These are phyloP conservation scores for Phyllostachys edulis DNA, from an alignment of 176 grass and related monocot genomes.

Conservation along the genomic window DNA sequence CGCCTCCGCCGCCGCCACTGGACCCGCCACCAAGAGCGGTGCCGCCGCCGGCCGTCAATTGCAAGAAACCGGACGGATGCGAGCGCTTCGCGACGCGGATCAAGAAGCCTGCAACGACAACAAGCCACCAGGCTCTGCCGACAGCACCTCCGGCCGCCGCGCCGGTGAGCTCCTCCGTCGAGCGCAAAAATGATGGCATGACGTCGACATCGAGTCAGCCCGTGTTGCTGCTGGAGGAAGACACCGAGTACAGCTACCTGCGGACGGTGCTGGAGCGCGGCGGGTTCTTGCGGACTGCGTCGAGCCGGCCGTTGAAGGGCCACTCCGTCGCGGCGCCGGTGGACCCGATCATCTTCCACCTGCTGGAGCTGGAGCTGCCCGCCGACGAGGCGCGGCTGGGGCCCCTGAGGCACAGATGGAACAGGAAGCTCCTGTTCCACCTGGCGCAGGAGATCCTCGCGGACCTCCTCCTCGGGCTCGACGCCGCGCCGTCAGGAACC, in stretches of 20 bases:
- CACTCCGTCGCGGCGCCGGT: constrained; percentile 27
- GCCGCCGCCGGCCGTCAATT: constrained; percentile 27
- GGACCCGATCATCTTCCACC: constrained; percentile 83
- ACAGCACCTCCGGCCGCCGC: neutral
- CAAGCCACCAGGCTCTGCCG: neutral
- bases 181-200: neutral
- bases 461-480: neutral
- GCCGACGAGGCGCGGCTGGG: constrained; percentile 18
- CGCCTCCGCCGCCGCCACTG: no score
- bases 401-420: constrained; percentile 59
- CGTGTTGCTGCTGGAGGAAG: constrained; percentile 30
- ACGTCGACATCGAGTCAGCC: neutral
- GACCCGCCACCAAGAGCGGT: neutral
- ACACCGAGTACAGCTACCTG: constrained; percentile 68
- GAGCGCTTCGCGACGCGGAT: constrained; percentile 81
- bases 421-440: constrained; percentile 88
- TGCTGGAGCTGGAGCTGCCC: constrained; percentile 67
- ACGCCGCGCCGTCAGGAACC: neutral
- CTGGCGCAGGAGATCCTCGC: constrained; percentile 58
- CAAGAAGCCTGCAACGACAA: constrained; percentile 35
- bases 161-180: neutral
- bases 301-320: neutral
- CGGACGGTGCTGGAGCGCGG: constrained; percentile 54
- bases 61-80: constrained; percentile 44
- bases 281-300: constrained; percentile 34